Evolutionary conservation across 2,329 filamentous ascomycete genomes (phyloP).

Genomic region (Coniochaeta sp.): DNA sequence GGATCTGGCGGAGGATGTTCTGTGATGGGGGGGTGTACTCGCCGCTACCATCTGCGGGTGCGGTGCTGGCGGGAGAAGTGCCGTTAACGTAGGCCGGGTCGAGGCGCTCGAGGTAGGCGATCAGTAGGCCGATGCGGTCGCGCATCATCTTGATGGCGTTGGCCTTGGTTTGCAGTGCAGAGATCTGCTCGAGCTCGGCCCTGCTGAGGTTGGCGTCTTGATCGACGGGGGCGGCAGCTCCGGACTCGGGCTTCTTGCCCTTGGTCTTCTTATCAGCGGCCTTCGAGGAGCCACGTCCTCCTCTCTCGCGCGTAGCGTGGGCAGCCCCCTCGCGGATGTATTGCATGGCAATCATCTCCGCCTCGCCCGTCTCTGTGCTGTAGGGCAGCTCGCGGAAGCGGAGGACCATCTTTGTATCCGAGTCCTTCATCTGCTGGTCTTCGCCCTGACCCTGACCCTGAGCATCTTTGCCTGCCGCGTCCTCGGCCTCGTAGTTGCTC

Average conservation of each 20-base stretch:
- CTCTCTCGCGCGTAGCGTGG: slow-evolving; percentile 66
- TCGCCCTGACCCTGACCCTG: slow-evolving; percentile 31
- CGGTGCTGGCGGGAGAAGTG: too few relatives aligned
- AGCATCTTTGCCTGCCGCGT: slow-evolving; percentile 2
- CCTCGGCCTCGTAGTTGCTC: slow-evolving; percentile 59
- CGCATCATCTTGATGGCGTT: slow-evolving; percentile 95
- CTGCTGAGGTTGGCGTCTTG: slow-evolving; percentile 39
- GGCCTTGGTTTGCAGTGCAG: slow-evolving; percentile 71
- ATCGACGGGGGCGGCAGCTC: slow-evolving; percentile 17
- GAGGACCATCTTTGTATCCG: slow-evolving; percentile 47
- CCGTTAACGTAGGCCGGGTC: too few relatives aligned
- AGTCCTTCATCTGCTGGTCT: slow-evolving; percentile 67
- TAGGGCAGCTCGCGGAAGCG: slow-evolving; percentile 81
- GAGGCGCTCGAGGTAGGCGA: slow-evolving; percentile 71
- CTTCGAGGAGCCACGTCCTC: slow-evolving; percentile 19
- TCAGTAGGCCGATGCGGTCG: slow-evolving; percentile 64
- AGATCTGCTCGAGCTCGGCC: slow-evolving; percentile 56
- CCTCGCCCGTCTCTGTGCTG: slow-evolving; percentile 86
- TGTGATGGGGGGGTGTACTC: slow-evolving; percentile 47
- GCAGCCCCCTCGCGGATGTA: slow-evolving; percentile 82
- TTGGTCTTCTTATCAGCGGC: slow-evolving; percentile 40
- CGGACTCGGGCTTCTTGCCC: slow-evolving; percentile 35
- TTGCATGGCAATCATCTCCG: slow-evolving; percentile 96
- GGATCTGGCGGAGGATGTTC: slow-evolving; percentile 78
- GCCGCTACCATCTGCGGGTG: slow-evolving; percentile 21